A percentile compares a stretch with the other conserved stretches of the same genome.
phyloP scores from a whole-genome alignment of 331 rosid genomes.

The Saraca asoca region DNA sequence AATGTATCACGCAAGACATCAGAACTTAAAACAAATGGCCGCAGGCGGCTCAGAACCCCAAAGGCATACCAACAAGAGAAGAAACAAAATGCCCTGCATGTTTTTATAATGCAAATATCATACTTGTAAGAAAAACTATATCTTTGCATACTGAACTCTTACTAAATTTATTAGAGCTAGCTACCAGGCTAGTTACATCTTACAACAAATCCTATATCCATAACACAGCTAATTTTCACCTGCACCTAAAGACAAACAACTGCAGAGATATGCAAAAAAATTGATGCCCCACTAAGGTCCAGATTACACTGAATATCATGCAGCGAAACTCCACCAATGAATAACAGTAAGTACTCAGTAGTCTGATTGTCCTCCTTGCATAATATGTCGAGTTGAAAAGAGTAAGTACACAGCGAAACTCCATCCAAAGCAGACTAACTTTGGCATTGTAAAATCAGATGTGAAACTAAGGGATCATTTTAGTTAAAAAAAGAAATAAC shows the following conservation, averaged over 20 bases:
- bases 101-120: slow-evolving; percentile 12
- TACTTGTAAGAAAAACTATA: slow-evolving; percentile 8
- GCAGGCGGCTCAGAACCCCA: neutral
- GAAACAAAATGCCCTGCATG: slow-evolving; percentile 1
- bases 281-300: neutral
- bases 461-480: too few species aligned
- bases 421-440: slow-evolving; percentile 7
- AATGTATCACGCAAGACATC: slow-evolving; percentile 18
- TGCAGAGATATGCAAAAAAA: slow-evolving; percentile 8
- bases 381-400: neutral
- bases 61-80: neutral
- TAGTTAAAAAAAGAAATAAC: too few species aligned
- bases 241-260: slow-evolving; percentile 6
- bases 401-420: too few species aligned
- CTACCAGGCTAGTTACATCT: slow-evolving; percentile 1
- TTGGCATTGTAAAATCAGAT: slow-evolving; percentile 17
- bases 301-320: neutral
- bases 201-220: slow-evolving; percentile 5
- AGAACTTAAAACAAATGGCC: slow-evolving; percentile 1
- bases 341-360: neutral
- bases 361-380: slow-evolving; percentile 9
- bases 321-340: slow-evolving; percentile 9
- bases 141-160: neutral
- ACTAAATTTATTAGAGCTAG: neutral
- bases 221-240: slow-evolving; percentile 24